phyloP scores from a whole-genome alignment of 371 early-diverging fungal genomes.

The Saksenaea vasiformis region DNA sequence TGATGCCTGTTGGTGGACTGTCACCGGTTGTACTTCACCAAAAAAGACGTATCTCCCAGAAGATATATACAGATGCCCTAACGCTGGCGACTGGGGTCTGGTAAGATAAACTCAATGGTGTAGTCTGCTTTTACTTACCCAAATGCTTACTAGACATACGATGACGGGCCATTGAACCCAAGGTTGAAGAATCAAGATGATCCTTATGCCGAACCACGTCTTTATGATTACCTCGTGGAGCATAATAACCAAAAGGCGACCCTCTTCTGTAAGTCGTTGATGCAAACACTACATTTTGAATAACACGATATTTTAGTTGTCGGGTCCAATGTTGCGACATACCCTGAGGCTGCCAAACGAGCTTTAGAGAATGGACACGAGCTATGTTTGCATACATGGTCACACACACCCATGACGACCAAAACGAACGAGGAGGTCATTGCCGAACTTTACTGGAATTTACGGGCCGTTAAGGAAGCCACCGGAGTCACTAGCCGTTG shows the following conservation, averaged over 20 bases:
- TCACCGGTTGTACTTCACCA: slow-evolving; percentile 14
- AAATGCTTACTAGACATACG: slow-evolving; percentile 26
- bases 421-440: slow-evolving; percentile 49
- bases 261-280: slow-evolving; percentile 36
- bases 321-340: slow-evolving; percentile 42
- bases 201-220: slow-evolving; percentile 30
- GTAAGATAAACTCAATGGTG: background rate
- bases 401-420: slow-evolving; percentile 38
- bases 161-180: slow-evolving; percentile 39
- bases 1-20: slow-evolving; percentile 26
- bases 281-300: background rate
- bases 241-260: slow-evolving; percentile 24
- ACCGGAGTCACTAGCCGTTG: slow-evolving; percentile 48
- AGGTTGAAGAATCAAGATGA: slow-evolving; percentile 2
- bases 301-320: slow-evolving; percentile 22
- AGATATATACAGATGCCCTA: slow-evolving; percentile 18
- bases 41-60: slow-evolving; percentile 16
- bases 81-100: slow-evolving; percentile 9
- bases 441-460: slow-evolving; percentile 53
- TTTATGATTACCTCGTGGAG: slow-evolving; percentile 28
- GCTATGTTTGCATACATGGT: slow-evolving; percentile 52
- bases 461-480: slow-evolving; percentile 47
- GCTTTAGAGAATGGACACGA: slow-evolving; percentile 41
- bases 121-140: background rate
- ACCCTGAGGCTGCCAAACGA: slow-evolving; percentile 42